These are phyloP conservation scores for Astrephomene gubernaculifera DNA, from an alignment of 139 green algal species.

Conservation along the genomic window DNA sequence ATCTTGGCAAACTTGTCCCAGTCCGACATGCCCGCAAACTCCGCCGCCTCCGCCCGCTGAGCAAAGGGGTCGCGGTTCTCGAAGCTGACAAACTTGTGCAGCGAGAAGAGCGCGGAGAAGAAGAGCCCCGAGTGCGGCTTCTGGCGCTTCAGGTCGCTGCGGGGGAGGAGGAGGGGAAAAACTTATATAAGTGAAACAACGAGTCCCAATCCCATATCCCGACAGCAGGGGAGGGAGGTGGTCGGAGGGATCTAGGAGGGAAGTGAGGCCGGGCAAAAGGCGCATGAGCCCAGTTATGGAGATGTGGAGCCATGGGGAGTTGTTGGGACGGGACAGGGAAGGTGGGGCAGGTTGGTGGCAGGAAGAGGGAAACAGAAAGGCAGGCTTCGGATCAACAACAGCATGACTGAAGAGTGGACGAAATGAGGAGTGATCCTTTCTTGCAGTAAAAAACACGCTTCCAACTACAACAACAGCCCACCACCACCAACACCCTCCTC, in stretches of 20 bases:
- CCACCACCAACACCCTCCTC: background rate
- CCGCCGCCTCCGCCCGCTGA: constrained; percentile 60
- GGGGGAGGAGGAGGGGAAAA: background rate
- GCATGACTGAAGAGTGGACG: too few relatives aligned
- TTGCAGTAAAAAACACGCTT: too few relatives aligned
- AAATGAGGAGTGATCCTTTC: too few relatives aligned
- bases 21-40: constrained; percentile 73
- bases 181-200: too few relatives aligned
- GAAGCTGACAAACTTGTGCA: constrained; percentile 99
- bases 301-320: too few relatives aligned
- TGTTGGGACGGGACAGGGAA: background rate
- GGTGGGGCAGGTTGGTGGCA: background rate
- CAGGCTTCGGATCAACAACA: background rate
- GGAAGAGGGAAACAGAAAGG: too few relatives aligned
- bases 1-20: constrained; percentile 83
- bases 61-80: constrained; percentile 87
- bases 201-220: too few relatives aligned
- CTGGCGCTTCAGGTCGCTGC: constrained; percentile 84
- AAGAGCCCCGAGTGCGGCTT: constrained; percentile 85
- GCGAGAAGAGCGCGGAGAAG: constrained; percentile 99
- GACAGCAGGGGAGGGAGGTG: too few relatives aligned
- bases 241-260: too few relatives aligned
- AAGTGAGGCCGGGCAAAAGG: too few relatives aligned
- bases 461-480: too few relatives aligned
- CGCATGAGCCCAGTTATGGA: too few relatives aligned